phyloP scores from a whole-genome alignment of 345 rosid species.

The Eucalyptus sideroxylon region DNA sequence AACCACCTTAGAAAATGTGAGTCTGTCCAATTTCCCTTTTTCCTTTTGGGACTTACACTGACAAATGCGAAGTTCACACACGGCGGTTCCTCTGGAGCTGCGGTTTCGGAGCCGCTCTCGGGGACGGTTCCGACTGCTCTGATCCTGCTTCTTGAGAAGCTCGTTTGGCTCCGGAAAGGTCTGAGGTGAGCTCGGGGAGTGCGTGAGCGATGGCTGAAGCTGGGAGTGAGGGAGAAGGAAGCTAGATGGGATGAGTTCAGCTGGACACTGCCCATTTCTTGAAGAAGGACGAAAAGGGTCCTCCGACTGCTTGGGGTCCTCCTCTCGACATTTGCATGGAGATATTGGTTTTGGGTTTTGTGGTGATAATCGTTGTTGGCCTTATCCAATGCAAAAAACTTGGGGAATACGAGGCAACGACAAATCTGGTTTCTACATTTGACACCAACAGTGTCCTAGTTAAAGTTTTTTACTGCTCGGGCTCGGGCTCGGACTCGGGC shows the following conservation, averaged over 20 bases:
- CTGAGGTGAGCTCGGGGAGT: slow-evolving; percentile 1
- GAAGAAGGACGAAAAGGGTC: neutral
- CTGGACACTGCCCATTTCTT: slow-evolving; percentile 54
- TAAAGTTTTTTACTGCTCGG: neutral
- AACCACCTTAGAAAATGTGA: neutral
- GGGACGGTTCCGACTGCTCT: slow-evolving; percentile 45
- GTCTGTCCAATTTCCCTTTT: neutral
- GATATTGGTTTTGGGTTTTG: neutral
- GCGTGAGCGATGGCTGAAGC: slow-evolving; percentile 1
- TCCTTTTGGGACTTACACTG: slow-evolving; percentile 33
- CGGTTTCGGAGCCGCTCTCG: slow-evolving; percentile 11
- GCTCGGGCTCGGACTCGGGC: too few species aligned
- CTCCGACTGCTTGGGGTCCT: too few species aligned
- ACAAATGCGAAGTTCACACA: slow-evolving; percentile 65
- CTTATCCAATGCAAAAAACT: neutral
- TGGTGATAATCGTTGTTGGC: neutral
- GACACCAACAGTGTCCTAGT: neutral
- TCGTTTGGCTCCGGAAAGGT: neutral
- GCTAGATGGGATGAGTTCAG: slow-evolving; percentile 32
- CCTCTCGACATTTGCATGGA: neutral
- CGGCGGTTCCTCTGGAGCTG: slow-evolving; percentile 39
- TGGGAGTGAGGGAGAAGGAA: slow-evolving; percentile 11
- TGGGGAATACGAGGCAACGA: neutral
- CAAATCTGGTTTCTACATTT: neutral
- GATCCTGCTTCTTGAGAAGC: slow-evolving; percentile 5